These are phyloP conservation scores for Chlamydomonas applanata DNA, from an alignment of 139 green algal species.

Conservation along the genomic window DNA sequence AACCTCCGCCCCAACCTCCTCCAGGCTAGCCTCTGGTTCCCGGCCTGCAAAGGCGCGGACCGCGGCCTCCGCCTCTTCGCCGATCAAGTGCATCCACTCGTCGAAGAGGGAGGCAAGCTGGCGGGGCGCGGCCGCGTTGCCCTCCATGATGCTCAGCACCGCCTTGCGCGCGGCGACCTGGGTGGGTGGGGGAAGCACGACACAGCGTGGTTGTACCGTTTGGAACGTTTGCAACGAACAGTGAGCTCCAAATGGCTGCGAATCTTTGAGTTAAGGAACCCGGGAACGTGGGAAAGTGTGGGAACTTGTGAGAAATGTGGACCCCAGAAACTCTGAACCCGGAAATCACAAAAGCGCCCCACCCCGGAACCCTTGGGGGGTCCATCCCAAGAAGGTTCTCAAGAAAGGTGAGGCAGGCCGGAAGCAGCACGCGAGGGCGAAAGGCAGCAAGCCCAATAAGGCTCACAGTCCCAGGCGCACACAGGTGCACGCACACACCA, in stretches of 20 bases:
- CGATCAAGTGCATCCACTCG: constrained; percentile 49
- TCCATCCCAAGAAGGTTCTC: too few species aligned
- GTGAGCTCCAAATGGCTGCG: neutral
- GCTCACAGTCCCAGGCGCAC: too few species aligned
- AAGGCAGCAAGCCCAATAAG: too few species aligned
- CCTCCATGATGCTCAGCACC: constrained; percentile 40
- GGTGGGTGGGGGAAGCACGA: neutral
- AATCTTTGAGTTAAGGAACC: too few species aligned
- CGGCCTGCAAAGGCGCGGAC: constrained; percentile 29
- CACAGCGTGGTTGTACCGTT: neutral
- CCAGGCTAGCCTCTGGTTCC: constrained; percentile 29
- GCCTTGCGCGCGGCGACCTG: constrained; percentile 20
- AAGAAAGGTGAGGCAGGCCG: too few species aligned
- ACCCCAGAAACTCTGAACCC: too few species aligned
- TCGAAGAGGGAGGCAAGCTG: constrained; percentile 56
- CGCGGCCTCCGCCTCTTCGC: constrained; percentile 17
- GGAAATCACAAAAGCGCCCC: too few species aligned
- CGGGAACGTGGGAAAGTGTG: too few species aligned
- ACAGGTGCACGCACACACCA: too few species aligned
- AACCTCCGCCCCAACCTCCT: constrained; percentile 44
- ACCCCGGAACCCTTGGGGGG: too few species aligned
- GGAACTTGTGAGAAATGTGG: too few species aligned
- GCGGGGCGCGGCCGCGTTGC: constrained; percentile 44
- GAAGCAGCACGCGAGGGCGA: too few species aligned
- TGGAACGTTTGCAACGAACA: neutral